Evolutionary conservation across 805 yeast species (phyloP).

Genomic region (Spathaspora sp.): DNA sequence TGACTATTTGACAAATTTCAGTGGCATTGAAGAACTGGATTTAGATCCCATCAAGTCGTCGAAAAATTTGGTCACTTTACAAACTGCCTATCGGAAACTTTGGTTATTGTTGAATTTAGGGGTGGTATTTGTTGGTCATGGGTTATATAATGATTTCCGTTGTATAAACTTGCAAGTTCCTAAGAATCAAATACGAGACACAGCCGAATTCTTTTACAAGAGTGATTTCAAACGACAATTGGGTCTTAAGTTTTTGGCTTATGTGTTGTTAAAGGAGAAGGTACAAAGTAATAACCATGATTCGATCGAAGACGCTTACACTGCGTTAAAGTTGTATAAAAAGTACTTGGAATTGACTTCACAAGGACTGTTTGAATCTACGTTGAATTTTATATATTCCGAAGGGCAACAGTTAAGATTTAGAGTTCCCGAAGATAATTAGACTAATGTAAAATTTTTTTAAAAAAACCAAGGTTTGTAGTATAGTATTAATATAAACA

Average conservation of each 20-base stretch:
- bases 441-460: not conserved
- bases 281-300: constrained; percentile 96
- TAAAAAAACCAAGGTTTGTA: not conserved
- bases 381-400: constrained; percentile 63
- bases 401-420: constrained; percentile 63
- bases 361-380: constrained; percentile 55
- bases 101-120: constrained; percentile 91
- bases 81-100: constrained; percentile 79
- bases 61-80: constrained; percentile 71
- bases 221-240: constrained; percentile 73
- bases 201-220: constrained; percentile 74
- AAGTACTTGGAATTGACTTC: constrained; percentile 62
- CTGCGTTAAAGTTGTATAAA: constrained; percentile 76
- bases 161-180: constrained; percentile 92
- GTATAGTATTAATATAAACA: not conserved
- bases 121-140: constrained; percentile 93
- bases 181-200: constrained; percentile 78
- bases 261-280: constrained; percentile 64
- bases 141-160: constrained; percentile 85
- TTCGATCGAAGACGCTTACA: constrained; percentile 91
- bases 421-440: constrained; percentile 39
- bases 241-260: constrained; percentile 82
- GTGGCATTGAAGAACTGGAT: constrained; percentile 95
- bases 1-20: constrained; percentile 83
- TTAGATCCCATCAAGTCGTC: constrained; percentile 64